Conservation (phyloP, 2,329 filamentous ascomycete species). For the Fusarium camptoceras region DNA sequence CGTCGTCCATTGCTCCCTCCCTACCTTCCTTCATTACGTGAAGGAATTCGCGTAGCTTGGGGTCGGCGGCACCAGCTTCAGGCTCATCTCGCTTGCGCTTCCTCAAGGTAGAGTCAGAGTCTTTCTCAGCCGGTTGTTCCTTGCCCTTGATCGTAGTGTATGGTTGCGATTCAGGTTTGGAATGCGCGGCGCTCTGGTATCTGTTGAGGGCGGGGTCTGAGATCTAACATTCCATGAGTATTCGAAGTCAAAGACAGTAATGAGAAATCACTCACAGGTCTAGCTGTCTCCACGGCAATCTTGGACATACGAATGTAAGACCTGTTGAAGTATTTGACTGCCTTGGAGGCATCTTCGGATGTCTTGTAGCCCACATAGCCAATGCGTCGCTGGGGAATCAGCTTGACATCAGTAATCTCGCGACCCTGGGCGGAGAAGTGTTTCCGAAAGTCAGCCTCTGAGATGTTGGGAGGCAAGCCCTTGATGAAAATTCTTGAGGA, state of each 20-base stretch:
- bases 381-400: slow-evolving; percentile 89
- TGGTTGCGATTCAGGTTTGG: slow-evolving; percentile 38
- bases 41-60: slow-evolving; percentile 88
- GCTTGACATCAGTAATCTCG: slow-evolving; percentile 89
- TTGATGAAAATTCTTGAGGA: slow-evolving; percentile 82
- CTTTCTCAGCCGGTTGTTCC: slow-evolving; percentile 45
- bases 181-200: slow-evolving; percentile 45
- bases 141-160: slow-evolving; percentile 29
- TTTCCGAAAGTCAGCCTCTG: slow-evolving; percentile 85
- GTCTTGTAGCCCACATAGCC: slow-evolving; percentile 96
- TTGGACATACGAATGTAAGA: slow-evolving; percentile 96
- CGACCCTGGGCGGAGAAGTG: slow-evolving; percentile 83
- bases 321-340: slow-evolving; percentile 95
- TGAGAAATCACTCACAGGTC: slow-evolving; percentile 68
- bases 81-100: slow-evolving; percentile 76
- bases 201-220: slow-evolving; percentile 57
- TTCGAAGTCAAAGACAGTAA: slow-evolving; percentile 32
- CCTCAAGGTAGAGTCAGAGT: slow-evolving; percentile 62
- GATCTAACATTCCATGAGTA: slow-evolving; percentile 58
- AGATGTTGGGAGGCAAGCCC: slow-evolving; percentile 86
- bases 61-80: slow-evolving; percentile 68
- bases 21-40: slow-evolving; percentile 77
- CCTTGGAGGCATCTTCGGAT: slow-evolving; percentile 80
- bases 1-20: slow-evolving; percentile 51
- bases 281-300: slow-evolving; percentile 89